Evolutionary conservation across 495 filamentous ascomycete species (phyloP).

Genomic region (Staphylotrichum longicolle): DNA sequence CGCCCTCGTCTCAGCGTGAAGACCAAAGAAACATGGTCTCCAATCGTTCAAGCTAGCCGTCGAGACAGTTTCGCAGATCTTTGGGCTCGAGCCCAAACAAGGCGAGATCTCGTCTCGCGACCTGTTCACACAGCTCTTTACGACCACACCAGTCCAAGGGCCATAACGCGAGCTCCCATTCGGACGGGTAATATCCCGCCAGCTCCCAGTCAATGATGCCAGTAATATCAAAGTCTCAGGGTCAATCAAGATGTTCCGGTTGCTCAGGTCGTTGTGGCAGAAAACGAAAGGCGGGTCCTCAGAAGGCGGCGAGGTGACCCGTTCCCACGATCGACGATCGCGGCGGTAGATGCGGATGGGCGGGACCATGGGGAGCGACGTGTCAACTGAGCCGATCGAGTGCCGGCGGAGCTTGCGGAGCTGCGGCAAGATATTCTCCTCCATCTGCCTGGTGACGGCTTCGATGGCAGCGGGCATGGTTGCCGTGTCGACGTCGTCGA

Average conservation of each 20-base stretch:
- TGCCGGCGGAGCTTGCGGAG: background rate
- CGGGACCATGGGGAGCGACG: background rate
- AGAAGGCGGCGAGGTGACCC: background rate
- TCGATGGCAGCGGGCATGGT: too few relatives aligned
- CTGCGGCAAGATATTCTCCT: too few relatives aligned
- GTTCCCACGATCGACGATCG: background rate
- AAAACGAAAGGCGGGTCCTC: background rate
- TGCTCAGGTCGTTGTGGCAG: background rate
- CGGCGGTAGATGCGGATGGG: background rate
- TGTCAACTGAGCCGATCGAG: background rate
- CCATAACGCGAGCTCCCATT: background rate
- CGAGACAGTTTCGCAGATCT: background rate
- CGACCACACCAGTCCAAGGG: background rate
- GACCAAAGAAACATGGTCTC: too few relatives aligned
- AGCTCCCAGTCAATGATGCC: constrained; percentile 1
- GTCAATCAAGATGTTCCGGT: background rate
- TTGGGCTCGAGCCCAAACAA: background rate
- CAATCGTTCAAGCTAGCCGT: too few relatives aligned
- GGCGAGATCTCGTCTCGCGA: background rate
- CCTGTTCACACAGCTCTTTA: too few relatives aligned
- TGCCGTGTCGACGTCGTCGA: too few relatives aligned
- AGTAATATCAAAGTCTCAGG: background rate
- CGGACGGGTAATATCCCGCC: background rate
- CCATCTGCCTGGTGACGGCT: too few relatives aligned
- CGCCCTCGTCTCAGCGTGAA: too few relatives aligned